Conservation (phyloP, 495 filamentous ascomycete genomes). For the Penicillium cinerascens region DNA sequence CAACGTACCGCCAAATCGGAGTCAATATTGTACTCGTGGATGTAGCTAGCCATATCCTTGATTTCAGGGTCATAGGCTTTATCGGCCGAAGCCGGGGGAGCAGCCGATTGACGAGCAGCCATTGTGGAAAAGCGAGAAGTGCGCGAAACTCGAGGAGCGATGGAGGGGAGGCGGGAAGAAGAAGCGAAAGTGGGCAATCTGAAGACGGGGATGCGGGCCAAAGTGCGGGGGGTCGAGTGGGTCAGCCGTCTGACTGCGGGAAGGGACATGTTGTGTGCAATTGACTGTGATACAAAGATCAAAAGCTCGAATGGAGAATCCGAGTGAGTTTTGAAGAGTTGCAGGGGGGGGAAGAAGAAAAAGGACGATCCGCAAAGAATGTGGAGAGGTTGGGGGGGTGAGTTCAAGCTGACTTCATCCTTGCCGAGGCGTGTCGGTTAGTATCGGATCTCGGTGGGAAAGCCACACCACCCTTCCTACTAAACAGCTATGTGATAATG, state of each 20-base stretch:
- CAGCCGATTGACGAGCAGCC: slow-evolving; percentile 41
- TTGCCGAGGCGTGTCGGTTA: slow-evolving; percentile 31
- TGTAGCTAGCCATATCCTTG: slow-evolving; percentile 88
- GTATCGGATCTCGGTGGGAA: slow-evolving; percentile 17
- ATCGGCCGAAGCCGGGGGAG: slow-evolving; percentile 32
- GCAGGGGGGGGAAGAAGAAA: slow-evolving; percentile 5
- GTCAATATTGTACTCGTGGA: slow-evolving; percentile 85
- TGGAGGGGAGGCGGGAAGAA: slow-evolving; percentile 19
- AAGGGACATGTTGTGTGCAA: slow-evolving; percentile 24
- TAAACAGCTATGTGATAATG: not conserved
- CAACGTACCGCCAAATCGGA: slow-evolving; percentile 84
- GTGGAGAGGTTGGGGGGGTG: slow-evolving; percentile 12
- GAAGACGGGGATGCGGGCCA: slow-evolving; percentile 43
- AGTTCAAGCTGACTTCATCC: slow-evolving; percentile 24
- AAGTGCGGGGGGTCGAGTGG: slow-evolving; percentile 50
- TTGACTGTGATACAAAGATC: not conserved
- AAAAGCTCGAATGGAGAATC: slow-evolving; percentile 8
- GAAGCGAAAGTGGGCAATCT: slow-evolving; percentile 30
- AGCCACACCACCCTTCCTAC: not conserved
- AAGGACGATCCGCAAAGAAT: slow-evolving; percentile 6
- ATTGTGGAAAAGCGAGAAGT: slow-evolving; percentile 45
- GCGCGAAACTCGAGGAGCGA: slow-evolving; percentile 14
- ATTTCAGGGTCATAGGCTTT: slow-evolving; percentile 85
- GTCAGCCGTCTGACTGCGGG: slow-evolving; percentile 45
- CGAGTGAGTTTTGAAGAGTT: slow-evolving; percentile 3